A percentile compares a stretch with the other conserved stretches of the same genome.
These are phyloP conservation scores for Jamesozyma spencerorum DNA, from an alignment of 805 yeast genomes.

Conservation along the genomic window DNA sequence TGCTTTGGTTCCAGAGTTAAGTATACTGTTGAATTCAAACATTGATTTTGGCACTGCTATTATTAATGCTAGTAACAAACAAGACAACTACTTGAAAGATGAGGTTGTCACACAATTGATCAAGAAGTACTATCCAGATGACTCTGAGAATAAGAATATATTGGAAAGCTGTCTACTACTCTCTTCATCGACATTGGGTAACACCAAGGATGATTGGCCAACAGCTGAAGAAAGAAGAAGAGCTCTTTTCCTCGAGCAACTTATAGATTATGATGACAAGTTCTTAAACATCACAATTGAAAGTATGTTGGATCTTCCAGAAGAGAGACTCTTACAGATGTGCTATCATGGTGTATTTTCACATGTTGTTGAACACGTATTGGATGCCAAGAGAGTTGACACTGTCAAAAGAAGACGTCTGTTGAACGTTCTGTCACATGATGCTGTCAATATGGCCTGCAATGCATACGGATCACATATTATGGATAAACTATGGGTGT, in stretches of 20 bases:
- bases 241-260: constrained; percentile 60
- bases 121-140: constrained; percentile 36
- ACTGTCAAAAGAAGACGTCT: constrained; percentile 55
- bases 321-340: constrained; percentile 59
- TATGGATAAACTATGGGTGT: constrained; percentile 74
- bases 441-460: constrained; percentile 55
- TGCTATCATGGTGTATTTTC: constrained; percentile 86
- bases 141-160: constrained; percentile 36
- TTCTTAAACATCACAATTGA: constrained; percentile 52
- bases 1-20: constrained; percentile 55
- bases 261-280: constrained; percentile 57
- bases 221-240: constrained; percentile 82
- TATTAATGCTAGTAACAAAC: constrained; percentile 53
- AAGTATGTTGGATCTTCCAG: constrained; percentile 49
- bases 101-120: constrained; percentile 45
- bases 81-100: constrained; percentile 50
- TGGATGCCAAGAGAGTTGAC: constrained; percentile 41
- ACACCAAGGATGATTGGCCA: constrained; percentile 84
- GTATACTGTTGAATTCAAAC: constrained; percentile 53
- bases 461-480: constrained; percentile 89
- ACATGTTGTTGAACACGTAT: constrained; percentile 68
- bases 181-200: constrained; percentile 65
- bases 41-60: constrained; percentile 60
- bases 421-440: constrained; percentile 52
- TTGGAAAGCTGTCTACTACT: constrained; percentile 61